These are phyloP conservation scores for Lanmaoa rubissima DNA, from an alignment of 768 basidiomycete species.

Conservation along the genomic window DNA sequence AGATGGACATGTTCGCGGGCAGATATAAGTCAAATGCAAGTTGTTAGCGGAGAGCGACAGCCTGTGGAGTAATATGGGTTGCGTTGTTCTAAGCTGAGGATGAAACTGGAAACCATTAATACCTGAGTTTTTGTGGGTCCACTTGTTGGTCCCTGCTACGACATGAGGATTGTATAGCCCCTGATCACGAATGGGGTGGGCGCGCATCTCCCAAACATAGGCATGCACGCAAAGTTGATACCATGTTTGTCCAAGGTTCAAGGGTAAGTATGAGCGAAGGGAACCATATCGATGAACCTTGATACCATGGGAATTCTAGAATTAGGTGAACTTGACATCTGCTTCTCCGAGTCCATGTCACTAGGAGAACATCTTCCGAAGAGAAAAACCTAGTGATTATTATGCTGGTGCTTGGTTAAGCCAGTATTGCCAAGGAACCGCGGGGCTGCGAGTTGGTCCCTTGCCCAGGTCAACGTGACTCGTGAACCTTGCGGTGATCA, in stretches of 20 bases:
- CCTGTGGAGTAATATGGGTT: background rate
- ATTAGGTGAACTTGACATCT: background rate
- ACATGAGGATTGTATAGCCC: slow-evolving; percentile 5
- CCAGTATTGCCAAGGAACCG: background rate
- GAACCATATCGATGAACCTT: slow-evolving; percentile 15
- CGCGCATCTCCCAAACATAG: slow-evolving; percentile 18
- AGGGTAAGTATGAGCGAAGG: background rate
- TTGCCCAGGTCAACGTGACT: background rate
- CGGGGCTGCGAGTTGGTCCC: background rate
- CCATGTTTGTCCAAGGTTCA: slow-evolving; percentile 7
- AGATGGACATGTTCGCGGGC: slow-evolving; percentile 11
- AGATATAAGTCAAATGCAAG: background rate
- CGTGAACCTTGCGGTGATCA: background rate
- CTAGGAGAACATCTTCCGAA: background rate
- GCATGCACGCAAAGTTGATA: slow-evolving; percentile 21
- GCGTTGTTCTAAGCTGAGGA: background rate
- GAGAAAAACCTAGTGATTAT: background rate
- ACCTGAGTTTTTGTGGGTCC: slow-evolving; percentile 19
- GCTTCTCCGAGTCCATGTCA: background rate
- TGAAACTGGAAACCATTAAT: background rate
- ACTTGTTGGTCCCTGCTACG: background rate
- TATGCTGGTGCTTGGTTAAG: background rate
- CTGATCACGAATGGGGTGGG: background rate
- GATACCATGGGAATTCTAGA: slow-evolving; percentile 13
- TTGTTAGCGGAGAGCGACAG: background rate